These are phyloP conservation scores for Blastobotrys chiropterorum DNA, from an alignment of 805 yeast species.

Conservation along the genomic window DNA sequence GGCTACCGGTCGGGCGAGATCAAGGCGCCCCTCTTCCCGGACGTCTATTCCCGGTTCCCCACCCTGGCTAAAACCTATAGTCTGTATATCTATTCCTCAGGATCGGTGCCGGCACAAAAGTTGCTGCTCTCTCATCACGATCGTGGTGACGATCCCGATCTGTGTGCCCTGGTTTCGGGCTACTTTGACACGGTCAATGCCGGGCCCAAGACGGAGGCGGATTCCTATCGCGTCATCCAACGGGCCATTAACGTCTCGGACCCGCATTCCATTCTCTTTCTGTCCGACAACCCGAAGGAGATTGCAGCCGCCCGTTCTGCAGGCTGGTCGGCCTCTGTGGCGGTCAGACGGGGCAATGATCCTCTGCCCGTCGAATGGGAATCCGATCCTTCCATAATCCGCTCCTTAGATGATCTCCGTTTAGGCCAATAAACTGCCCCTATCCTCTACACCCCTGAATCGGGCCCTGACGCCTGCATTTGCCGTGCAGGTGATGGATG, in stretches of 20 bases:
- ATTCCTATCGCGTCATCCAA: slow-evolving; percentile 56
- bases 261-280: slow-evolving; percentile 44
- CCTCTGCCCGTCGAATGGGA: slow-evolving; percentile 21
- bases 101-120: slow-evolving; percentile 82
- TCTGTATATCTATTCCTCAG: slow-evolving; percentile 82
- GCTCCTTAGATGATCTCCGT: too few species aligned
- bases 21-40: slow-evolving; percentile 68
- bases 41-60: too few species aligned
- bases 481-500: too few species aligned
- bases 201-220: slow-evolving; percentile 57
- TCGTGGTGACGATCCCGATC: slow-evolving; percentile 46
- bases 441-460: neutral
- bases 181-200: slow-evolving; percentile 83
- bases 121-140: slow-evolving; percentile 62
- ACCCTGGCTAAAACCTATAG: too few species aligned
- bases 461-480: neutral
- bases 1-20: slow-evolving; percentile 78
- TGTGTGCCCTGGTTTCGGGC: slow-evolving; percentile 46
- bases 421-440: neutral
- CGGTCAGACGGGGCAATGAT: slow-evolving; percentile 70
- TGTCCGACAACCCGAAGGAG: slow-evolving; percentile 77
- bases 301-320: slow-evolving; percentile 66
- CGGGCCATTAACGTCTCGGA: slow-evolving; percentile 33
- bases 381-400: too few species aligned
- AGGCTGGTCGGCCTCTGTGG: slow-evolving; percentile 54